Evolutionary conservation across 371 early-diverging fungal species (phyloP).

Genomic region (Mucor indicus): DNA sequence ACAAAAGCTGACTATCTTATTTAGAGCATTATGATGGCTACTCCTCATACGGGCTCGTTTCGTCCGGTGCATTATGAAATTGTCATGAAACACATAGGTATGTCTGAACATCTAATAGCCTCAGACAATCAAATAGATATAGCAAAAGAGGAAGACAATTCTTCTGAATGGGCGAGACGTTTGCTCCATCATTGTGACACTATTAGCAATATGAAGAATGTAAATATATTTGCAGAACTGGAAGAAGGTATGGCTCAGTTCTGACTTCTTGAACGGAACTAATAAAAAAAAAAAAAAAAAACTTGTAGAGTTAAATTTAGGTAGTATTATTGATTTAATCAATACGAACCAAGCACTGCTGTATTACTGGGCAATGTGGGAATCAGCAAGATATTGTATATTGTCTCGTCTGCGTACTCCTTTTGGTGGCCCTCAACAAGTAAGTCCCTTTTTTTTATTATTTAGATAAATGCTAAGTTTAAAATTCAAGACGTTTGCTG

Average conservation of each 20-base stretch:
- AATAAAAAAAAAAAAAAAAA: not conserved
- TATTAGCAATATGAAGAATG: constrained; percentile 20
- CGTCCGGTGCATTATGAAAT: constrained; percentile 47
- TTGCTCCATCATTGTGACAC: constrained; percentile 40
- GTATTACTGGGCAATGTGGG: constrained; percentile 77
- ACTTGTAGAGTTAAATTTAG: constrained; percentile 13
- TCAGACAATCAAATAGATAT: constrained; percentile 3
- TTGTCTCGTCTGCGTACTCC: constrained; percentile 71
- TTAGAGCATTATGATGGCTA: constrained; percentile 34
- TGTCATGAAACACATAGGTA: constrained; percentile 35
- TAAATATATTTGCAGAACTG: constrained; percentile 9
- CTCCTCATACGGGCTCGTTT: constrained; percentile 46
- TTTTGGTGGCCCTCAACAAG: constrained; percentile 73
- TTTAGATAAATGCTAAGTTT: not conserved
- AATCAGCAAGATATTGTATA: constrained; percentile 72
- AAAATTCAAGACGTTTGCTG: constrained; percentile 59
- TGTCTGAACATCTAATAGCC: constrained; percentile 28
- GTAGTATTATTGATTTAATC: constrained; percentile 20
- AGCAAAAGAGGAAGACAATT: not conserved
- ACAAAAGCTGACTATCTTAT: not conserved
- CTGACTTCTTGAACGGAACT: too few relatives aligned
- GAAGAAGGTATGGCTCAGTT: constrained; percentile 28
- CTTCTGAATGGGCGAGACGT: constrained; percentile 31
- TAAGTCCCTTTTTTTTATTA: constrained; percentile 7
- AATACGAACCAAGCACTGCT: constrained; percentile 38